phyloP scores from a whole-genome alignment of 2,329 filamentous ascomycete species.

The Monosporascus sp. region DNA sequence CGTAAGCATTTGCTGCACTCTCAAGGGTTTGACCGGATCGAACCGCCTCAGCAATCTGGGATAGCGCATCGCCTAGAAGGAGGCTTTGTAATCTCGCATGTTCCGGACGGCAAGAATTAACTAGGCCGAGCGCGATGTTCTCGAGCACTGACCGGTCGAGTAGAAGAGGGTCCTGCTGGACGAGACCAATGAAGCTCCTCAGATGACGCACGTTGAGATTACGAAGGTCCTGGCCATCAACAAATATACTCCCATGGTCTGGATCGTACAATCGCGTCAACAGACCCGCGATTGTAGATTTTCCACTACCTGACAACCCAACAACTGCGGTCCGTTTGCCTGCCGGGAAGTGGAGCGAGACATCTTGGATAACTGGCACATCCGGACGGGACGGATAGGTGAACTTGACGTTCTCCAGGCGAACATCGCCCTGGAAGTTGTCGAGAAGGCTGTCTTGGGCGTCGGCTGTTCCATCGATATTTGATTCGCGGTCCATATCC shows the following conservation, averaged over 20 bases:
- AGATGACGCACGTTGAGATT: constrained; percentile 40
- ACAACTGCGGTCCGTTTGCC: constrained; percentile 43
- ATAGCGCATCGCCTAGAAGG: constrained; percentile 45
- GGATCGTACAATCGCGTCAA: constrained; percentile 55
- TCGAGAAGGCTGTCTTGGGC: constrained; percentile 38
- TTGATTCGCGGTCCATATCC: constrained; percentile 45
- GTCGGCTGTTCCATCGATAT: constrained; percentile 39
- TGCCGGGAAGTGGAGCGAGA: constrained; percentile 29
- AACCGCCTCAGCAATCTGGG: constrained; percentile 46
- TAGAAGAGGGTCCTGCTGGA: constrained; percentile 29
- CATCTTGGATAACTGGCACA: constrained; percentile 29
- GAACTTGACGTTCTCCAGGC: constrained; percentile 32
- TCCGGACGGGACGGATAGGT: constrained; percentile 33
- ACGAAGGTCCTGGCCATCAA: constrained; percentile 44
- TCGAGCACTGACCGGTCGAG: constrained; percentile 31
- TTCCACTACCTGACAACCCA: constrained; percentile 44
- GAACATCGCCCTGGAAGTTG: constrained; percentile 36
- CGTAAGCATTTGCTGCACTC: constrained; percentile 36
- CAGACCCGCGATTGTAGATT: constrained; percentile 47
- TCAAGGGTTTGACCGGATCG: constrained; percentile 45
- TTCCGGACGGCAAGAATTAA: constrained; percentile 27
- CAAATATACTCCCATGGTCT: constrained; percentile 38
- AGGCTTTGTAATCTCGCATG: constrained; percentile 33
- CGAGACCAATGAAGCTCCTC: constrained; percentile 25
- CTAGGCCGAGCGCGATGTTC: constrained; percentile 33